phyloP scores from a whole-genome alignment of 352 stramenopile species.

The Halophytophthora batemanensis region DNA sequence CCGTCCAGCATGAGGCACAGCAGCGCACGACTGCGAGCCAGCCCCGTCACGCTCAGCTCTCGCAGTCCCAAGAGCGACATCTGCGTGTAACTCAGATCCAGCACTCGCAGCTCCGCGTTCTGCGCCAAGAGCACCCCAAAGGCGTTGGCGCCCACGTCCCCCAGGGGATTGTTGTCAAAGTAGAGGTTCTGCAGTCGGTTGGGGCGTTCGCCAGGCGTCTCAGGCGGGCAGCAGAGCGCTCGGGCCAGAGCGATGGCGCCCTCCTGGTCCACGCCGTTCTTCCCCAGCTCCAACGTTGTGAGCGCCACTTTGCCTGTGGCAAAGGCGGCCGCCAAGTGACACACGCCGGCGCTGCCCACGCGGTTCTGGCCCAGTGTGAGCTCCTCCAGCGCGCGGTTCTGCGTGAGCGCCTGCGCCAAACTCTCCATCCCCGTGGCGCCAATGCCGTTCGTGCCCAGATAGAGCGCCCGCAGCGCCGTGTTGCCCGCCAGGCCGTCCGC shows the following conservation, averaged over 20 bases:
- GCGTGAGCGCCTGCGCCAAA: constrained; percentile 49
- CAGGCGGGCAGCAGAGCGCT: constrained; percentile 43
- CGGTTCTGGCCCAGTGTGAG: constrained; percentile 79
- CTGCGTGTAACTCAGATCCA: constrained; percentile 81
- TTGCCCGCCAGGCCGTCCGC: constrained; percentile 58
- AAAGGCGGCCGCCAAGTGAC: constrained; percentile 59
- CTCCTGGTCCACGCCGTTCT: constrained; percentile 71
- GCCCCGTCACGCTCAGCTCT: constrained; percentile 58
- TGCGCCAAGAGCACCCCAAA: constrained; percentile 69
- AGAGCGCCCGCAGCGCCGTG: constrained; percentile 48
- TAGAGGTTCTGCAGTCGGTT: constrained; percentile 77
- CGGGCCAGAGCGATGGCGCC: constrained; percentile 68
- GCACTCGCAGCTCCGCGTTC: constrained; percentile 64
- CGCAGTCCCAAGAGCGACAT: constrained; percentile 75
- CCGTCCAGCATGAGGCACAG: constrained; percentile 74
- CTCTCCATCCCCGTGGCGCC: constrained; percentile 56
- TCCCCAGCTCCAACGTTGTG: constrained; percentile 74
- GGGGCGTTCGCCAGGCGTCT: constrained; percentile 7
- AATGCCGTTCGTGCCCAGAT: constrained; percentile 81
- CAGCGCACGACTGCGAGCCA: constrained; percentile 59
- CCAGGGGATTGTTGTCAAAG: constrained; percentile 84
- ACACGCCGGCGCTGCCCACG: constrained; percentile 54
- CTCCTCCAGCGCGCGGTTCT: constrained; percentile 63
- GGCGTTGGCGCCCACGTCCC: constrained; percentile 60
- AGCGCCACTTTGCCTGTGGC: constrained; percentile 45